phyloP scores from a whole-genome alignment of 2,329 filamentous ascomycete species.

The Talaromyces sp. region DNA sequence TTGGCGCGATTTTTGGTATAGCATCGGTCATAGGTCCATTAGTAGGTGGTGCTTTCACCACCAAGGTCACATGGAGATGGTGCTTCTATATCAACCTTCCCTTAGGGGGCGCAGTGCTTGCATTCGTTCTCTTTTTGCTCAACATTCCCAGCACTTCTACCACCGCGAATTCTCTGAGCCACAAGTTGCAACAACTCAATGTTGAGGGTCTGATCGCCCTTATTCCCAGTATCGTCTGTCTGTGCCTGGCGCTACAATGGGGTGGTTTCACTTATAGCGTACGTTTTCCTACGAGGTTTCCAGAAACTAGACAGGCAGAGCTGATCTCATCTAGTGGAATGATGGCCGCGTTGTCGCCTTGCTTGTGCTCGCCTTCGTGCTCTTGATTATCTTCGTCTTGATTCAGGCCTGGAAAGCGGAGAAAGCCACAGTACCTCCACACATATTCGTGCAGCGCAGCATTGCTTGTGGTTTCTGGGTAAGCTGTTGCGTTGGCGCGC shows the following conservation, averaged over 20 bases:
- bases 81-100: constrained; percentile 56
- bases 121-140: constrained; percentile 34
- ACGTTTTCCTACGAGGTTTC: not conserved
- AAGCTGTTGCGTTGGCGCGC: not conserved
- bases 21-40: constrained; percentile 58
- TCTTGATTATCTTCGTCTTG: constrained; percentile 41
- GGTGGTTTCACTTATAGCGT: constrained; percentile 26
- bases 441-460: constrained; percentile 44
- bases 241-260: constrained; percentile 50
- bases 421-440: constrained; percentile 43
- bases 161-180: not conserved
- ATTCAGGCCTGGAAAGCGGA: constrained; percentile 33
- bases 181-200: constrained; percentile 6
- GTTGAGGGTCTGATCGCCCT: constrained; percentile 26
- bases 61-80: constrained; percentile 58
- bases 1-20: constrained; percentile 61
- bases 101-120: constrained; percentile 29
- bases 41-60: constrained; percentile 58
- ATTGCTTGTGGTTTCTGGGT: constrained; percentile 23
- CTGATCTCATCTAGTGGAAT: constrained; percentile 36
- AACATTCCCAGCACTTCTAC: constrained; percentile 11
- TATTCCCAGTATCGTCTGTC: constrained; percentile 43
- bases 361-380: constrained; percentile 49
- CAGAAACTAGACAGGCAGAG: not conserved
- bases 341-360: constrained; percentile 46